Evolutionary conservation across 768 basidiomycete genomes (phyloP).

Genomic region (Udeniomyces megalosporus): DNA sequence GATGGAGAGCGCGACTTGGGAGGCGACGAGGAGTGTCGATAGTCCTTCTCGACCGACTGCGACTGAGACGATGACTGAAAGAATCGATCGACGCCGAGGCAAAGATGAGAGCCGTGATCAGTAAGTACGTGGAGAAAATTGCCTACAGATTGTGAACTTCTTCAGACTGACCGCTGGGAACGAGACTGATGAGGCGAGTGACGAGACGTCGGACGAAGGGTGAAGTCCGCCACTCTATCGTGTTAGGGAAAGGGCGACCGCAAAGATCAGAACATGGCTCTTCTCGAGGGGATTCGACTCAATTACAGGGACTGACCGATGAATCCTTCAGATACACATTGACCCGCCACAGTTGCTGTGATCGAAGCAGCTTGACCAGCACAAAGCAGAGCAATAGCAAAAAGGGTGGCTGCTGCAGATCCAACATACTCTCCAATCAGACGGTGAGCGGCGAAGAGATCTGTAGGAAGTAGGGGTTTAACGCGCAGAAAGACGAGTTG

Average conservation of each 20-base stretch:
- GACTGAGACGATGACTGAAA: conserved; percentile 42
- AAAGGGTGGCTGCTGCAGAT: conserved; percentile 63
- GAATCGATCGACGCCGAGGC: background rate
- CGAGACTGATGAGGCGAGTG: conserved; percentile 63
- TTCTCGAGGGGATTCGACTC: no score
- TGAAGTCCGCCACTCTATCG: conserved; percentile 69
- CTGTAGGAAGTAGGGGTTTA: no score
- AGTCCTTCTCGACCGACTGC: conserved; percentile 54
- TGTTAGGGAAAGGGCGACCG: conserved; percentile 21
- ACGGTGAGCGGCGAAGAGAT: conserved; percentile 67
- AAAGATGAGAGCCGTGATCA: background rate
- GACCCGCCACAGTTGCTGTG: conserved; percentile 77
- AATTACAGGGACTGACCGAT: background rate
- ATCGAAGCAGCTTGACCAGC: conserved; percentile 80
- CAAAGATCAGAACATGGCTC: background rate
- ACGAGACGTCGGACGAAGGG: conserved; percentile 51
- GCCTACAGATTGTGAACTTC: no score
- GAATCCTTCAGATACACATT: conserved; percentile 68
- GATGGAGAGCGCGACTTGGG: conserved; percentile 68
- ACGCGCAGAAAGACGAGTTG: no score
- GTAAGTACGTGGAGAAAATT: no score
- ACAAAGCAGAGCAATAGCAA: conserved; percentile 69
- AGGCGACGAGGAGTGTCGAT: conserved; percentile 61
- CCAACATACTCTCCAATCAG: conserved; percentile 46
- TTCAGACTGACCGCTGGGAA: conserved; percentile 53